Evolutionary conservation across 176 grass and related monocot genomes (phyloP).

Genomic region (Oryza punctata): DNA sequence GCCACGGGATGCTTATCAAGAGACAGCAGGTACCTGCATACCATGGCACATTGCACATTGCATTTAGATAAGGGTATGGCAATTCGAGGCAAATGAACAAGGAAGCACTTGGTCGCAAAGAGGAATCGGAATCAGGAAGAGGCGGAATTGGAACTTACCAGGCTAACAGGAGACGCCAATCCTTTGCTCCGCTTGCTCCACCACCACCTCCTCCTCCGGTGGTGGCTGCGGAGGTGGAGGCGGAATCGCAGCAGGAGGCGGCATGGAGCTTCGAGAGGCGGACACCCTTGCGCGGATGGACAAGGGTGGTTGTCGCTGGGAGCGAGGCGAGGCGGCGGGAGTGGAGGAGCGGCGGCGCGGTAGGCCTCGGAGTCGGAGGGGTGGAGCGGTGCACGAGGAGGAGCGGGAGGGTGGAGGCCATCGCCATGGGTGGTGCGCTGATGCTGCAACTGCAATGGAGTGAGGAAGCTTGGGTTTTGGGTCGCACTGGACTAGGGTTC

Average conservation of each 20-base stretch:
- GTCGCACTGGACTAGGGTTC: too few species aligned
- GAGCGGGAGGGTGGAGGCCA: conserved; percentile 41
- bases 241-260: neutral
- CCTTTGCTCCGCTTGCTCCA: neutral
- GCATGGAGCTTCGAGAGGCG: neutral
- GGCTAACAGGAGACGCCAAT: conserved; percentile 12
- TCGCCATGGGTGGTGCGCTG: conserved; percentile 12
- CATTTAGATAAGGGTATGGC: neutral
- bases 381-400: neutral
- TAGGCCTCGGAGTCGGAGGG: neutral
- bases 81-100: too few species aligned
- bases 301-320: neutral
- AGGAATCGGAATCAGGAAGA: neutral
- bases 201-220: neutral
- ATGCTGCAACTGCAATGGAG: neutral
- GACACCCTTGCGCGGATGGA: neutral
- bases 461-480: too few species aligned
- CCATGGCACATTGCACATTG: neutral
- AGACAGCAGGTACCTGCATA: conserved; percentile 49
- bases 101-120: too few species aligned
- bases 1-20: conserved; percentile 66
- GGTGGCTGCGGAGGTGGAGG: neutral
- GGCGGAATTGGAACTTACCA: conserved; percentile 6
- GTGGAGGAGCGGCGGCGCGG: neutral
- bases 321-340: neutral